Evolutionary conservation across 192 early-diverging fungal species (phyloP), one percentile per base, ranked within the genome.

Genomic region (Rhizoclosmatium globosum): DNA sequence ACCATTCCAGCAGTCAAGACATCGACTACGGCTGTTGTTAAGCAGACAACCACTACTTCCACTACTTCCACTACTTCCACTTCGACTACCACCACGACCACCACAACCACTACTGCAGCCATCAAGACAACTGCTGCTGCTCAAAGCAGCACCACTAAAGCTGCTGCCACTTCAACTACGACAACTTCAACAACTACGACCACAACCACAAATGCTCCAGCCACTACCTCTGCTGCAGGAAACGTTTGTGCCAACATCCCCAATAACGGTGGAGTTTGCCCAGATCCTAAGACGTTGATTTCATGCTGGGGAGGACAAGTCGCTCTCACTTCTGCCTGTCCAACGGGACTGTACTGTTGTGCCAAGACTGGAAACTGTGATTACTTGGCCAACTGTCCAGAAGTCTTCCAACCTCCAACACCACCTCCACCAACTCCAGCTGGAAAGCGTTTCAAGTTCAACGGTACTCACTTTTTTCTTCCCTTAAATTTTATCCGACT

Each of bases 81-180:
- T 21, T 64, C 61, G 21, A 64, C 61, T 9, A 64, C 21, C 21
- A 19, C 61, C 21, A 9, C 61, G 21, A 74, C 73, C 23, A 57
- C 71, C 42, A 31, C 42, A 53, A 58, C 23, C 7, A 31, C 71
- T 19, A 72, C 71, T 39, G 47, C 71, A 3, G 3, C 48, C 48
- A 58, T 21, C 6, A 53, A 53, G 50, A 13, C 50, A 53, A 53
- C 50, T 53, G 50, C 50, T 53, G 50, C 50, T 53, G 17, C 50
- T 53, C 6, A 46, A 58, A 58, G 13, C 11, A 72, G 21, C 7
- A 21, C 71, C 17, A 58, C 19, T 31, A 72, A 46, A n/a, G 57
- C 71, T 50, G 47, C 71, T 13, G 19, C 53, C 0, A 39, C 71
- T 68, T 15, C 67, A 15, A 44, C 19, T 58, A 2, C 9, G 9